Base-by-base conservation (phyloP, 345 rosid species). In the Aquilaria malaccensis region DNA sequence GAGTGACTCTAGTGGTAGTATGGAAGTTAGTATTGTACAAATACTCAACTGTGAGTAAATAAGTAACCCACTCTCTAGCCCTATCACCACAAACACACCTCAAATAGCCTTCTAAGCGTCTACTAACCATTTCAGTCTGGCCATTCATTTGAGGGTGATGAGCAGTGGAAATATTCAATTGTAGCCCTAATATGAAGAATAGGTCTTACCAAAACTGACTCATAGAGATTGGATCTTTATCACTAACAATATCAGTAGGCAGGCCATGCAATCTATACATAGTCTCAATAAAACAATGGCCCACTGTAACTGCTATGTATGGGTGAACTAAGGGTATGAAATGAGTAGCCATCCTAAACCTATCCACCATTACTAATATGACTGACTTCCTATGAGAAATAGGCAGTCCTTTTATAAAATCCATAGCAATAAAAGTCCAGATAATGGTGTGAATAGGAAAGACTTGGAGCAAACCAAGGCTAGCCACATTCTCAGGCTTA, bases 21-120 rank as follows among this genome's bases (percentile, higher is more conserved):
- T 37, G 43, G 43, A 37, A 37, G 43, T 37, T 37, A 7, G 43
- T 37, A 7, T 37, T 37, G 7, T 37, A 37, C 43, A 1, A 37
- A 7, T 3, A 37, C 7, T 37, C 43, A 3, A 32, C 33, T 1
- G 48, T 10, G 6, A 56, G 41, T 3, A 66, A 13, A 31, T 47
- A 66, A 4, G 15, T 32, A 30, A 30, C 11, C 63, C 57, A 58
- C 10, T 33, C 31, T 1, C 13, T 3, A 0, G 55, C 50, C 5
- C 31, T 31, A 46, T 66, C 31, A 4, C 32, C 50, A 0, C 9
- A 30, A 55, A 66, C 56, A 41, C 50, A 57, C n/a, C 57, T 13
- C 30, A 66, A 33, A n/a, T 66, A 66, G 10, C 48, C 32, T 31
- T 66, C 63, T 15, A 66, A 2, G 48, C 70, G 31, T 12, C 57